These are phyloP conservation scores for Endocladia muricata DNA, from an alignment of 31 red algal species.

Conservation along the genomic window DNA sequence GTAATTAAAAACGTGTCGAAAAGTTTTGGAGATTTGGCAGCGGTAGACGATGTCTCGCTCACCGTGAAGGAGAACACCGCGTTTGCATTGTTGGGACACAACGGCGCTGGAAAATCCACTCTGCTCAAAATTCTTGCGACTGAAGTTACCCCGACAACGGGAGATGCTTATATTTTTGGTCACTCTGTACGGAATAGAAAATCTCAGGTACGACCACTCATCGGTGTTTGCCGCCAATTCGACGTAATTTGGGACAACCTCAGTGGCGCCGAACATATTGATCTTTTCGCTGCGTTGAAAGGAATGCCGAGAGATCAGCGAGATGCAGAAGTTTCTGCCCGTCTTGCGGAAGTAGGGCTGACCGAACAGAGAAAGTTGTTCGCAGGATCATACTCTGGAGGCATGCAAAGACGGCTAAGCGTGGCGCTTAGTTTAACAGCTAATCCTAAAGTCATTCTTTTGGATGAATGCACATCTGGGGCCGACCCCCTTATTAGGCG, in stretches of 20 bases:
- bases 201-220: slow-evolving; percentile 58
- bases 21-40: slow-evolving; percentile 46
- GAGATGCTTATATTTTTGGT: slow-evolving; percentile 86
- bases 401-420: slow-evolving; percentile 93
- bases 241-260: slow-evolving; percentile 86
- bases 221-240: slow-evolving; percentile 97
- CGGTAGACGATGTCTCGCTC: slow-evolving; percentile 81
- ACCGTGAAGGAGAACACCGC: slow-evolving; percentile 68
- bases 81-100: slow-evolving; percentile 82
- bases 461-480: slow-evolving; percentile 97
- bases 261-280: slow-evolving; percentile 89
- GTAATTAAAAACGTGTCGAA: slow-evolving; percentile 83
- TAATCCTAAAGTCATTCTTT: slow-evolving; percentile 87
- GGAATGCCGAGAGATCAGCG: slow-evolving; percentile 49
- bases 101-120: slow-evolving; percentile 90
- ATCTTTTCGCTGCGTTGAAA: slow-evolving; percentile 90
- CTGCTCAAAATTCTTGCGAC: slow-evolving; percentile 90
- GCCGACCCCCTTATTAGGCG: slow-evolving; percentile 82
- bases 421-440: slow-evolving; percentile 89
- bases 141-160: slow-evolving; percentile 38
- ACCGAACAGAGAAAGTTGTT: slow-evolving; percentile 28
- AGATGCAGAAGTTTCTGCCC: slow-evolving; percentile 47
- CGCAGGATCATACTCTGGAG: slow-evolving; percentile 83
- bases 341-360: slow-evolving; percentile 84
- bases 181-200: slow-evolving; percentile 66